These are phyloP conservation scores for Colletotrichum viniferum DNA, from an alignment of 2,329 filamentous ascomycete species.

Conservation along the genomic window DNA sequence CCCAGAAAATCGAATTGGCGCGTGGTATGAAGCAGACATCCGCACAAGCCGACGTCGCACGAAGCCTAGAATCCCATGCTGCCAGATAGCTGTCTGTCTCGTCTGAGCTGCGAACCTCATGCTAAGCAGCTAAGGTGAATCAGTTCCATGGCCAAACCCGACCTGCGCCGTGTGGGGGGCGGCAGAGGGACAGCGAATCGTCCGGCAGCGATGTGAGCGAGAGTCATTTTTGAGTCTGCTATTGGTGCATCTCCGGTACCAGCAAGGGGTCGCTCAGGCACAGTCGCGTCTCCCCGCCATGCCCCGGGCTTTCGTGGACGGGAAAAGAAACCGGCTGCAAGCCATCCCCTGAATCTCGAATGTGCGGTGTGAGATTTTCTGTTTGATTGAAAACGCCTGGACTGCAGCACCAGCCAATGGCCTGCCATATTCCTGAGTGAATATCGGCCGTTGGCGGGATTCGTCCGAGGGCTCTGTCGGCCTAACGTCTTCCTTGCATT, in stretches of 20 bases:
- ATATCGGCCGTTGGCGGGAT: constrained; percentile 13
- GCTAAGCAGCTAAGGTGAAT: constrained; percentile 20
- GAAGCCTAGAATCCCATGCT: not conserved
- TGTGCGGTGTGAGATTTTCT: constrained; percentile 21
- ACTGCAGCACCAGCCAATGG: not conserved
- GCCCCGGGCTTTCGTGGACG: not conserved
- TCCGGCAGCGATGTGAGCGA: not conserved
- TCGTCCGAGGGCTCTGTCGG: constrained; percentile 1
- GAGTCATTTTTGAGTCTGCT: not conserved
- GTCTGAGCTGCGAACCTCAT: constrained; percentile 18
- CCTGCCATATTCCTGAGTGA: not conserved
- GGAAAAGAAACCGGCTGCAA: constrained; percentile 20
- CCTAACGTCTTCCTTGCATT: constrained; percentile 17
- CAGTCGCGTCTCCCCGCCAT: constrained; percentile 18
- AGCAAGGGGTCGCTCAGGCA: constrained; percentile 17
- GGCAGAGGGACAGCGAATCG: not conserved
- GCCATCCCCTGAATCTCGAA: constrained; percentile 9
- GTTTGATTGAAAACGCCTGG: constrained; percentile 12
- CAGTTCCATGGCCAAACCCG: not conserved
- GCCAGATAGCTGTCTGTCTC: not conserved
- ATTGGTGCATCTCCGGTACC: constrained; percentile 4
- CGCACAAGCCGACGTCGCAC: constrained; percentile 6
- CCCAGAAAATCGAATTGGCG: not conserved
- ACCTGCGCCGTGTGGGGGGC: not conserved
- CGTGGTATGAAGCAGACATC: constrained; percentile 5